Evolutionary conservation across 306 rosid species (phyloP), one percentile per base, ranked within the genome.

Genomic region (Dryas alaskensis): DNA sequence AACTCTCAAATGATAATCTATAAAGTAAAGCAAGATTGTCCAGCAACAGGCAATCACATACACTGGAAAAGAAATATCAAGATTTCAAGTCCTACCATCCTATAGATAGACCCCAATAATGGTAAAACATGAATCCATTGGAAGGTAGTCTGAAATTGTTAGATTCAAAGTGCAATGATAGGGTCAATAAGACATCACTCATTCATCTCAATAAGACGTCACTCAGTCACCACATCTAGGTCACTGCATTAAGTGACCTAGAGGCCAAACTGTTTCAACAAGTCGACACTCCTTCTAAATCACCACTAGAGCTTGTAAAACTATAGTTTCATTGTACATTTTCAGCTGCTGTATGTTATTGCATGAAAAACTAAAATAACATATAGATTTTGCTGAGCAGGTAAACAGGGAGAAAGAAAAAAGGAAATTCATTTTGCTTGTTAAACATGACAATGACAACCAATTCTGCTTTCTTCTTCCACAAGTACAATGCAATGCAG

Each of bases 1-100:
- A 84, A 17, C 60, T 51, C 75, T 83, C 71, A 85, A 57, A 76
- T 37, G 60, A 12, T 66, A 78, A 73, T 55, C 67, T 50, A 59
- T 49, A 76, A 68, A 71, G 65, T 61, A 76, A 83, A 70, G 11
- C 61, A 39, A 72, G 7, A 70, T 17, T 14, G 31, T 39, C 61
- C 47, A 51, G 58, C 40, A 67, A 46, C 61, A 67, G 43, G 25
- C 44, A 58, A 52, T 74, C 57, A 73, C 46, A 61, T 48, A 50
- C 48, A 39, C 10, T 5, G 31, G 3, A 59, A 67, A 72, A 4
- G 58, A 59, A 47, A 71, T 54, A 72, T 66, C 69, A 59, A 4
- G 45, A 25, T 22, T 44, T 71, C 50, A 31, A 4, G 11, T 31
- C 22, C 22, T 48, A 13, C 65, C 2, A 54, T 70, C 53, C 25